Conservation (phyloP, 1,284 basidiomycete species). For the Ustilago trichophora region DNA sequence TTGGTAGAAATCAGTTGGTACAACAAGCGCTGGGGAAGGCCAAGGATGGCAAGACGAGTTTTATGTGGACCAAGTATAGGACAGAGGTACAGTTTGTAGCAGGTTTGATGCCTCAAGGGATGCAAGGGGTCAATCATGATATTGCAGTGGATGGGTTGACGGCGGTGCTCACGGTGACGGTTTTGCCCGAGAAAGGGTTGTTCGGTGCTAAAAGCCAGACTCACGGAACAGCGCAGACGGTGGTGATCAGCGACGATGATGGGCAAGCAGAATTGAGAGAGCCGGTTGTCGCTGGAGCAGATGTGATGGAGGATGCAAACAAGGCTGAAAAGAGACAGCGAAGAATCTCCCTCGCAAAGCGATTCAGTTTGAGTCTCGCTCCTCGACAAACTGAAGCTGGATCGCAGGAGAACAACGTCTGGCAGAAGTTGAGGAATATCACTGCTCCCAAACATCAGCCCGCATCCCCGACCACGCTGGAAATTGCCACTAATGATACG, state of each 20-base stretch:
- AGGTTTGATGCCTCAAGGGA: constrained; percentile 71
- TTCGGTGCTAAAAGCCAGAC: constrained; percentile 1
- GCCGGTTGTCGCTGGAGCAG: too few species aligned
- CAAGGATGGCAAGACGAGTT: constrained; percentile 44
- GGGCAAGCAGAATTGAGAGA: too few species aligned
- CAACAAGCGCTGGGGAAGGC: constrained; percentile 20
- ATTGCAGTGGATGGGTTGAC: constrained; percentile 56
- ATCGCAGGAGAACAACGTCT: constrained; percentile 1
- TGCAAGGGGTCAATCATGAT: constrained; percentile 70
- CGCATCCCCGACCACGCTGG: too few species aligned
- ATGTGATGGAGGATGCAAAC: not conserved
- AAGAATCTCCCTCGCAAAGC: constrained; percentile 1
- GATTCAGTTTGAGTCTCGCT: constrained; percentile 5
- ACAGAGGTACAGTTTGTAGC: constrained; percentile 70
- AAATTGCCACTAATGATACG: not conserved
- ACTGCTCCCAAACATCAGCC: constrained; percentile 10
- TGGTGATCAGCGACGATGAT: not conserved
- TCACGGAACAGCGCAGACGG: not conserved
- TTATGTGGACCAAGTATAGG: constrained; percentile 67
- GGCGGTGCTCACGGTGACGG: constrained; percentile 49
- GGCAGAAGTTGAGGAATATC: constrained; percentile 15
- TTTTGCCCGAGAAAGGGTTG: constrained; percentile 9
- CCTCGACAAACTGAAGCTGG: constrained; percentile 7
- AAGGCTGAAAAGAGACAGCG: constrained; percentile 1
- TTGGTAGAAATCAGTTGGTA: constrained; percentile 76